phyloP scores from a whole-genome alignment of 164 flowering plant genomes.

The Aristolochia californica region DNA sequence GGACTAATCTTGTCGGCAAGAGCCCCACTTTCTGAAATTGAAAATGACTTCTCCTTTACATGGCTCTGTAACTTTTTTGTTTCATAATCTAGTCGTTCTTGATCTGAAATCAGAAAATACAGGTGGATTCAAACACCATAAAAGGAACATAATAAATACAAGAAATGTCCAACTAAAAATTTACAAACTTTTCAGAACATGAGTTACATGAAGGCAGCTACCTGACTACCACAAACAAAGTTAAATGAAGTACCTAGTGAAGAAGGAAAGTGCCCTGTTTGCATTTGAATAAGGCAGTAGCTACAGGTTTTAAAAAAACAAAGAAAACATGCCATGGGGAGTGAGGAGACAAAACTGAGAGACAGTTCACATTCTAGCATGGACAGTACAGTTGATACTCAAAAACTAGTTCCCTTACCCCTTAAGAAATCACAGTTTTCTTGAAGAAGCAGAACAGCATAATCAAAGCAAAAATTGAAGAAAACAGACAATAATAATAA shows the following conservation, averaged over 20 bases:
- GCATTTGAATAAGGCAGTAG: too few relatives aligned
- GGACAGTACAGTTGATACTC: too few relatives aligned
- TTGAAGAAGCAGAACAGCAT: too few relatives aligned
- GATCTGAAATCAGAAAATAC: constrained; percentile 37
- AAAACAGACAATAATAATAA: too few relatives aligned
- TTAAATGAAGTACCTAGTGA: background rate
- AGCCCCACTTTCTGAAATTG: constrained; percentile 63
- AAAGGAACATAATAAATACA: background rate
- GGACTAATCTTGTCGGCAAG: constrained; percentile 74
- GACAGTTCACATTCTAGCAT: too few relatives aligned
- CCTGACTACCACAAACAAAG: background rate
- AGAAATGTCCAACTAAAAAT: background rate
- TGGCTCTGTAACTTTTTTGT: constrained; percentile 61
- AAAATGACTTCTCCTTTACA: constrained; percentile 63
- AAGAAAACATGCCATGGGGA: too few relatives aligned
- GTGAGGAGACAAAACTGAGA: too few relatives aligned
- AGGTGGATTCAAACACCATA: background rate
- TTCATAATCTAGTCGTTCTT: constrained; percentile 53
- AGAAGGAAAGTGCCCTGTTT: background rate
- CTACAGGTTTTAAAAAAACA: too few relatives aligned
- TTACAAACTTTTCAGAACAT: background rate
- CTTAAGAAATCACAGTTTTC: too few relatives aligned
- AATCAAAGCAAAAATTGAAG: too few relatives aligned
- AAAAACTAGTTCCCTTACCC: too few relatives aligned
- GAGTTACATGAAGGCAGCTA: background rate